Percentiles rank a stretch among this genome's conserved stretches.
These are phyloP conservation scores for Calonectria pauciramosa DNA, from an alignment of 2,329 filamentous ascomycete species.

Conservation along the genomic window DNA sequence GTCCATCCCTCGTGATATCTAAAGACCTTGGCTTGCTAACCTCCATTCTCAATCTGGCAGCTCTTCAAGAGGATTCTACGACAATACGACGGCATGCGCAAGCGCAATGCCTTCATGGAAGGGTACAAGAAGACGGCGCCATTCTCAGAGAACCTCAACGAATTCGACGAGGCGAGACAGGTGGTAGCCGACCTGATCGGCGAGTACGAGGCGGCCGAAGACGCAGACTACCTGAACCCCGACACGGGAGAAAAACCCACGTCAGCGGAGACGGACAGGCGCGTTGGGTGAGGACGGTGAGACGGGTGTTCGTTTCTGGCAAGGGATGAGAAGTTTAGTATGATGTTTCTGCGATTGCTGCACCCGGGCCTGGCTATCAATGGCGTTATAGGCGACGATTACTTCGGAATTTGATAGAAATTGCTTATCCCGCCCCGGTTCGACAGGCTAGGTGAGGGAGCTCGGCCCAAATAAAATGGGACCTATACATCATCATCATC, in stretches of 20 bases:
- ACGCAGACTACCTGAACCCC: constrained; percentile 88
- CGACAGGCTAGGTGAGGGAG: background rate
- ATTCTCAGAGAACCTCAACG: constrained; percentile 90
- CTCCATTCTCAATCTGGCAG: constrained; percentile 48
- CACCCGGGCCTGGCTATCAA: constrained; percentile 30
- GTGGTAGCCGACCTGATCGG: constrained; percentile 92
- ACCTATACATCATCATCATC: background rate
- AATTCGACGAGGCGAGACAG: constrained; percentile 95
- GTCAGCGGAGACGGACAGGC: constrained; percentile 67
- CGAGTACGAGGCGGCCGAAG: constrained; percentile 96
- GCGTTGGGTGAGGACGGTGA: constrained; percentile 57
- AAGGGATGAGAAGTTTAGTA: background rate
- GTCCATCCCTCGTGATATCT: constrained; percentile 43
- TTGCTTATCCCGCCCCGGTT: constrained; percentile 9
- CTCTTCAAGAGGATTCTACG: constrained; percentile 94
- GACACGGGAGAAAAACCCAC: constrained; percentile 68
- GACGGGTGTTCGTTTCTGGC: background rate
- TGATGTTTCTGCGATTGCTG: constrained; percentile 19
- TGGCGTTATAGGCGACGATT: constrained; percentile 27
- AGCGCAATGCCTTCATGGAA: constrained; percentile 97
- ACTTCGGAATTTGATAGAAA: constrained; percentile 17
- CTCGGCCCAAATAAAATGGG: constrained; percentile 7
- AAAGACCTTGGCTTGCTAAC: background rate
- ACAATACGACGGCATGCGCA: constrained; percentile 94
- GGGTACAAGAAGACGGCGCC: constrained; percentile 96